Percentiles rank a stretch among this genome's conserved stretches.
These are phyloP conservation scores for Caloboletus inedulis DNA, from an alignment of 1,284 basidiomycete genomes.

Conservation along the genomic window DNA sequence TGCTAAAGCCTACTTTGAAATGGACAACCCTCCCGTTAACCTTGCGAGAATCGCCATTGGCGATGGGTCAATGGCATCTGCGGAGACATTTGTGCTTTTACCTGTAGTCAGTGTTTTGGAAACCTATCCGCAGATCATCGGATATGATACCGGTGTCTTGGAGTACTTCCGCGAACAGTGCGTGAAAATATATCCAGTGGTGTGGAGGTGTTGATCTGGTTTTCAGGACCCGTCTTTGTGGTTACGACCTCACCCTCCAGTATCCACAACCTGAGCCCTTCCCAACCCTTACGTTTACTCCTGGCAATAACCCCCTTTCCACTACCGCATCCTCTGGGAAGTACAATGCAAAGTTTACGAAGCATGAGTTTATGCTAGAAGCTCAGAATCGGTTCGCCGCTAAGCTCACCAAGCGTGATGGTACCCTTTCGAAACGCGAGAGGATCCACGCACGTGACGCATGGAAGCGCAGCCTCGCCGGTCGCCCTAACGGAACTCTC, in stretches of 20 bases:
- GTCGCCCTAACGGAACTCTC: constrained; percentile 47
- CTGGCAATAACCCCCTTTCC: constrained; percentile 27
- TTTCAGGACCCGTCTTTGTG: constrained; percentile 56
- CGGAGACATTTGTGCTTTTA: constrained; percentile 46
- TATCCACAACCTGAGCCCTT: constrained; percentile 63
- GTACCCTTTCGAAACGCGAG: constrained; percentile 18
- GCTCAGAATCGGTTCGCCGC: constrained; percentile 18
- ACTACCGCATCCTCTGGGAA: constrained; percentile 25
- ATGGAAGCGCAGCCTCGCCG: constrained; percentile 46
- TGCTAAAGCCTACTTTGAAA: constrained; percentile 62
- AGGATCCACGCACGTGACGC: constrained; percentile 22
- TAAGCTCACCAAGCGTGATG: constrained; percentile 19
- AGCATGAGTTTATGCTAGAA: constrained; percentile 21
- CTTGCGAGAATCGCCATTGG: constrained; percentile 67
- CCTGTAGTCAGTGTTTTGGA: constrained; percentile 60
- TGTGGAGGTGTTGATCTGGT: not conserved
- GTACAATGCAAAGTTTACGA: constrained; percentile 20
- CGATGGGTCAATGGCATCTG: constrained; percentile 55
- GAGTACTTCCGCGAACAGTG: constrained; percentile 68
- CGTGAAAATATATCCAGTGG: constrained; percentile 24
- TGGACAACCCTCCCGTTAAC: constrained; percentile 63
- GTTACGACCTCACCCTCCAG: constrained; percentile 63
- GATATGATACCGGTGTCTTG: constrained; percentile 61
- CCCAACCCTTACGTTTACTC: constrained; percentile 42
- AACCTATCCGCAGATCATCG: constrained; percentile 72